Conservation (phyloP, 2,329 filamentous ascomycete genomes). For the Colletotrichum gigasporum region DNA sequence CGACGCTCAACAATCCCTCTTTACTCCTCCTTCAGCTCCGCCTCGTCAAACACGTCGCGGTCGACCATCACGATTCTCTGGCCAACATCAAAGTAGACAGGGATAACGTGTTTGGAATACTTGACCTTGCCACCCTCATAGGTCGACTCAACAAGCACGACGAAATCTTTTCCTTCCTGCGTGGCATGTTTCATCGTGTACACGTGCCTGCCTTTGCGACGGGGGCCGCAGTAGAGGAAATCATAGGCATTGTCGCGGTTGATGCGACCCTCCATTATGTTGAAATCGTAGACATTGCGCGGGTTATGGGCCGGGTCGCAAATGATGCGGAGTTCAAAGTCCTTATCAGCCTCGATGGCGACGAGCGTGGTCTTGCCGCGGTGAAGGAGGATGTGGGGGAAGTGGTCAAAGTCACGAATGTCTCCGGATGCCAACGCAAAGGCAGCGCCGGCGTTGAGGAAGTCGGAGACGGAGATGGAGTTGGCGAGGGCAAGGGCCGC, state of each 20-base stretch:
- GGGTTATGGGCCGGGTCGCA: neutral
- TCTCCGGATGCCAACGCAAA: neutral
- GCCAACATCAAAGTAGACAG: neutral
- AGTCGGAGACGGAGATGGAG: neutral
- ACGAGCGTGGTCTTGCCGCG: neutral
- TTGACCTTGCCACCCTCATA: neutral
- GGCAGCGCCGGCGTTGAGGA: neutral
- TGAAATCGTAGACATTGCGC: neutral
- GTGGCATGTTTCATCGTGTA: neutral
- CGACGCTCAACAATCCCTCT: neutral
- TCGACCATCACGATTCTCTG: neutral
- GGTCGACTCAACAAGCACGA: neutral
- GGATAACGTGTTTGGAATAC: neutral
- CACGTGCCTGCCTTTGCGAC: neutral
- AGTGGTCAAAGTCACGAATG: neutral
- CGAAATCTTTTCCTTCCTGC: neutral
- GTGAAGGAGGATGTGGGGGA: neutral
- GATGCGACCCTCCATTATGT: neutral
- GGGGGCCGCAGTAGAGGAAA: neutral
- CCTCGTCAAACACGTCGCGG: neutral
- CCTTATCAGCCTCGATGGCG: neutral
- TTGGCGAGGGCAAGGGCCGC: neutral
- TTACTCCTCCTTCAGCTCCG: neutral
- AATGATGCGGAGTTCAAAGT: neutral
- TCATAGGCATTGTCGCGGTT: neutral